These are phyloP conservation scores for Zopfia rhizophila DNA, from an alignment of 2,329 filamentous ascomycete species.

Conservation along the genomic window DNA sequence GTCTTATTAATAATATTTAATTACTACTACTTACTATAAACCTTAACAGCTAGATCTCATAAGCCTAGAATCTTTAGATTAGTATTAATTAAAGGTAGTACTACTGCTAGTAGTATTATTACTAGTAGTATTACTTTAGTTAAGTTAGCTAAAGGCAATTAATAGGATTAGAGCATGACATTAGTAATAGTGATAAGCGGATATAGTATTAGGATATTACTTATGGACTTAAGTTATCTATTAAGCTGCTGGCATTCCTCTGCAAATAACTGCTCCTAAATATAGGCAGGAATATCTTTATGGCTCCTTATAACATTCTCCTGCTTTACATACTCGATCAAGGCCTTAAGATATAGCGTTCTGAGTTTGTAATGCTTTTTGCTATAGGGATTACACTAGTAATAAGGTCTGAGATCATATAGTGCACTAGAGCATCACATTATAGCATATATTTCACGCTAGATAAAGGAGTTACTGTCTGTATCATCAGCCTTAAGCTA, in stretches of 20 bases:
- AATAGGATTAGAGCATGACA: slow-evolving; percentile 26
- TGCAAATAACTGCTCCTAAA: slow-evolving; percentile 45
- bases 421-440: slow-evolving; percentile 43
- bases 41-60: slow-evolving; percentile 21
- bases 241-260: slow-evolving; percentile 42
- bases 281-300: slow-evolving; percentile 40
- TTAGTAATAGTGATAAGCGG: slow-evolving; percentile 46
- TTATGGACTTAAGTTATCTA: slow-evolving; percentile 26
- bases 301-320: slow-evolving; percentile 33
- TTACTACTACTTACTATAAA: slow-evolving; percentile 29
- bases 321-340: slow-evolving; percentile 40
- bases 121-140: too few species aligned
- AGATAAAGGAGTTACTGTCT: slow-evolving; percentile 39
- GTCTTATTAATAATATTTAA: slow-evolving; percentile 21
- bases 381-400: slow-evolving; percentile 43
- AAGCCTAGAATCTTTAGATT: slow-evolving; percentile 25
- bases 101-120: slow-evolving; percentile 7
- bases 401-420: slow-evolving; percentile 42
- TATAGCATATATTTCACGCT: slow-evolving; percentile 40
- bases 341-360: slow-evolving; percentile 39
- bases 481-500: too few species aligned
- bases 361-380: slow-evolving; percentile 49
- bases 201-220: slow-evolving; percentile 22
- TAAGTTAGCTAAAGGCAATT: slow-evolving; percentile 11
- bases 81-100: slow-evolving; percentile 1